Base-by-base conservation (phyloP, 208 protist genomes). In the Lotmaria passim region DNA sequence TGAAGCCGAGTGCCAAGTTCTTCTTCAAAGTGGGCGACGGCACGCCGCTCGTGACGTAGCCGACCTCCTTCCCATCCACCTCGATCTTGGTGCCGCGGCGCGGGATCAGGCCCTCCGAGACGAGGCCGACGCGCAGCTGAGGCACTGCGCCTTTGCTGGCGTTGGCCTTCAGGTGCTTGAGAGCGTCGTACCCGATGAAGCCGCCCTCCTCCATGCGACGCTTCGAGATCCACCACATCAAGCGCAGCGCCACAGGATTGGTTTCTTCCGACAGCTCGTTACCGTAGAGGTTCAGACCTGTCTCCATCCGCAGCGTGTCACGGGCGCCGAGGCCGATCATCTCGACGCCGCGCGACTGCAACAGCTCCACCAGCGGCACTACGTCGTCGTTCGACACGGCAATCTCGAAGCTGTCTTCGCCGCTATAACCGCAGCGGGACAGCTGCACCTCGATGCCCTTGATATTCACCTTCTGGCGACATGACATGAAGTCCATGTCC, bases 341-440 rank as follows among this genome's bases (percentile, higher is more conserved):
- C 38, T 87, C 60, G 11, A 79, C 82, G 12, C 73, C 73, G 26
- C 70, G 57, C 26, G 85, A 70, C 34, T 91, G 34, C 12, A 97
- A 80, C 19, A 90, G 51, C 59, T 90, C 79, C 23, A 83, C 82
- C 10, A 98, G 61, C 17, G 70, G 24, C 15, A 59, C 41, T 24
- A 68, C 84, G 15, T 96, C 48, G n/a, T 76, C 69, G 31, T 79
- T 47, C 11, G 31, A 34, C 23, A 89, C 86, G 0, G 83, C 70
- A 38, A 99, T 98, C 81, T 99, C 98, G 73, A 99, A 99, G 34
- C 98, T 98, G 80, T 99, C 98, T 81, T 99, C 98, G 55, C 98
- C 98, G 14, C 98, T 99, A 85, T 99, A 99, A 34, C 98, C 96
- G 83, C 91, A 98, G 57, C 97, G 87, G 2, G 93, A 90, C 21